Evolutionary conservation across 139 green algal genomes (phyloP).

Genomic region (Chlamydomonas sp.): DNA sequence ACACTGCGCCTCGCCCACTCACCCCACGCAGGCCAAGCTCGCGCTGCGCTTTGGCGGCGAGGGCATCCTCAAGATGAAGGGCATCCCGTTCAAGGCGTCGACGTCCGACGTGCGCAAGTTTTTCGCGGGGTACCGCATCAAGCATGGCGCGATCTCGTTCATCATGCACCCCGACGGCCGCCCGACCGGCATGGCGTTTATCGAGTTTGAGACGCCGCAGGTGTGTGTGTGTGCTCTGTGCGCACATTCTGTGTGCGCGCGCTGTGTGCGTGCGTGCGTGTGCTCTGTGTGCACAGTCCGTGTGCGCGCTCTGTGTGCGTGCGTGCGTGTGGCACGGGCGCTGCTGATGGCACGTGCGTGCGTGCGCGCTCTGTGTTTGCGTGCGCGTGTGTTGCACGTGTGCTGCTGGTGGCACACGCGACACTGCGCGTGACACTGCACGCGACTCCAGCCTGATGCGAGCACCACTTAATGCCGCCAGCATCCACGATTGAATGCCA

Average conservation of each 20-base stretch:
- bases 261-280: neutral
- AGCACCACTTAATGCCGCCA: too few relatives aligned
- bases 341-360: too few relatives aligned
- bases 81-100: constrained; percentile 58
- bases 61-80: constrained; percentile 66
- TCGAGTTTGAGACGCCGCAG: constrained; percentile 73
- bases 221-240: neutral
- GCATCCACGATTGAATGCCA: too few relatives aligned
- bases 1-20: too few relatives aligned
- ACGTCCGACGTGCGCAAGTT: constrained; percentile 40
- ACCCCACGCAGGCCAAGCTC: constrained; percentile 54
- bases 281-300: neutral
- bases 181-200: constrained; percentile 66
- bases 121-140: constrained; percentile 51
- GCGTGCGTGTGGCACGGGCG: neutral
- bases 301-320: neutral
- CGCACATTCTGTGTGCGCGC: neutral
- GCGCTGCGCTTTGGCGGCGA: constrained; percentile 57
- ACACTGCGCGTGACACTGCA: too few relatives aligned
- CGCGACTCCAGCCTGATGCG: too few relatives aligned
- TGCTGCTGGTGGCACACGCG: too few relatives aligned
- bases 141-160: constrained; percentile 53
- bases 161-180: constrained; percentile 65
- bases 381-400: too few relatives aligned
- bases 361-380: too few relatives aligned